Conservation (phyloP, 805 yeast species). For the Saturnispora mendoncae region DNA sequence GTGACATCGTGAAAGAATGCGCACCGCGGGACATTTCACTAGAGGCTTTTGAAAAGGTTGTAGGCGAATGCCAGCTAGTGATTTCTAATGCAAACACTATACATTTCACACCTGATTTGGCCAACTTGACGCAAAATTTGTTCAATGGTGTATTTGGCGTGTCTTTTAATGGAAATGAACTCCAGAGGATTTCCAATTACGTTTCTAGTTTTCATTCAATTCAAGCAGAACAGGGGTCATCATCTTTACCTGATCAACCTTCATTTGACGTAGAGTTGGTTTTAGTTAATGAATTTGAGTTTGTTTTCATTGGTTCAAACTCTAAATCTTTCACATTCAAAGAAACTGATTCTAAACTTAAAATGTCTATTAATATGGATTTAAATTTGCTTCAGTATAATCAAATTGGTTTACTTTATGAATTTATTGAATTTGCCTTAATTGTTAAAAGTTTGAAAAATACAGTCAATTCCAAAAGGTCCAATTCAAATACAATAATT, state of each 20-base stretch:
- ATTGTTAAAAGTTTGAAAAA: slow-evolving; percentile 7
- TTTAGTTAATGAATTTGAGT: slow-evolving; percentile 4
- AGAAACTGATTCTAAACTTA: not conserved
- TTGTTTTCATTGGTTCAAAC: slow-evolving; percentile 10
- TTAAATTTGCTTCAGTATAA: slow-evolving; percentile 1
- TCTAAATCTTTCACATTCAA: slow-evolving; percentile 7
- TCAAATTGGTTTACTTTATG: slow-evolving; percentile 9
- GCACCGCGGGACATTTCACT: not conserved
- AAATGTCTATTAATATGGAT: slow-evolving; percentile 5
- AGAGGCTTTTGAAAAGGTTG: not conserved
- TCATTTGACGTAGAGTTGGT: slow-evolving; percentile 5
- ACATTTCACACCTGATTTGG: not conserved
- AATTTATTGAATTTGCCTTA: slow-evolving; percentile 10
- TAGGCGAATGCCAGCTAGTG: not conserved
- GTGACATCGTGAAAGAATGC: not conserved
- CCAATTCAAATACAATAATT: not conserved
- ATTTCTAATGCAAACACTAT: not conserved
- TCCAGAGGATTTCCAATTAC: not conserved
- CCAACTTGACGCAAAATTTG: not conserved
- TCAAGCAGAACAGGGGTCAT: too few species aligned
- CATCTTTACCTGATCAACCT: not conserved
- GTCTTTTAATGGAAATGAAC: not conserved
- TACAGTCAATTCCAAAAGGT: not conserved
- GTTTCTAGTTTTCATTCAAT: not conserved
- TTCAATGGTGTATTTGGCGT: slow-evolving; percentile 1